A percentile compares a stretch with the other conserved stretches of the same genome.
Evolutionary conservation across 2,329 filamentous ascomycete species (phyloP).

Genomic region (Aspergillus fumigatiaffinis): DNA sequence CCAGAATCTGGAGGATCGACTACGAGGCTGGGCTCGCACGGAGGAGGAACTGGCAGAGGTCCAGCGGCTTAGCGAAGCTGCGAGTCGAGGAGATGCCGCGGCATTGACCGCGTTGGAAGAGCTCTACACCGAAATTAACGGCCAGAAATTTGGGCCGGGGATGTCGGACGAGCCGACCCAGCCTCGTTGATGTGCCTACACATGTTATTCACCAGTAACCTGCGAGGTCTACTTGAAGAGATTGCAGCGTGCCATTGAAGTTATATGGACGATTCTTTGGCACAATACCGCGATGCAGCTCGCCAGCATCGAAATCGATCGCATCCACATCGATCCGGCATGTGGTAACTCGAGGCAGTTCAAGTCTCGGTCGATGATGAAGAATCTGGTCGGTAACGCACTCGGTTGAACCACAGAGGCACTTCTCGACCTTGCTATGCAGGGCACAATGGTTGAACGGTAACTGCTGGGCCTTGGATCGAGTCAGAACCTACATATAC

Average conservation of each 20-base stretch:
- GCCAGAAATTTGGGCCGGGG: constrained; percentile 3
- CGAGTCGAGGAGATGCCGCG: constrained; percentile 33
- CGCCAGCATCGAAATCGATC: not conserved
- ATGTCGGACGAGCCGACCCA: constrained; percentile 8
- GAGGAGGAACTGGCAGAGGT: constrained; percentile 36
- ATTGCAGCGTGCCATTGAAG: no score
- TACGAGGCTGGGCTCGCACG: constrained; percentile 36
- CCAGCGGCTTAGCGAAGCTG: constrained; percentile 33
- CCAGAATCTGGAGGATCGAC: constrained; percentile 27
- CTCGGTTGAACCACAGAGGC: not conserved
- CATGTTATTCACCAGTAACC: not conserved
- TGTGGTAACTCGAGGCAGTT: not conserved
- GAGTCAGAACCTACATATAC: not conserved
- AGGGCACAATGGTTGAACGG: not conserved
- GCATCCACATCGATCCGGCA: no score
- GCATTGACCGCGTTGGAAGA: constrained; percentile 35
- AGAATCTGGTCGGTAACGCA: not conserved
- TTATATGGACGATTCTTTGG: not conserved
- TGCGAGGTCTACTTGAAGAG: not conserved
- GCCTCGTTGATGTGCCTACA: constrained; percentile 1
- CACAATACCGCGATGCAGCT: not conserved
- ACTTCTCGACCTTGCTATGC: not conserved
- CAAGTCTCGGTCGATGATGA: not conserved
- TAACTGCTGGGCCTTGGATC: not conserved
- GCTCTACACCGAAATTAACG: constrained; percentile 30